Conservation (phyloP, 2,329 filamentous ascomycete genomes). For the Mycosphaerella arachidis region DNA sequence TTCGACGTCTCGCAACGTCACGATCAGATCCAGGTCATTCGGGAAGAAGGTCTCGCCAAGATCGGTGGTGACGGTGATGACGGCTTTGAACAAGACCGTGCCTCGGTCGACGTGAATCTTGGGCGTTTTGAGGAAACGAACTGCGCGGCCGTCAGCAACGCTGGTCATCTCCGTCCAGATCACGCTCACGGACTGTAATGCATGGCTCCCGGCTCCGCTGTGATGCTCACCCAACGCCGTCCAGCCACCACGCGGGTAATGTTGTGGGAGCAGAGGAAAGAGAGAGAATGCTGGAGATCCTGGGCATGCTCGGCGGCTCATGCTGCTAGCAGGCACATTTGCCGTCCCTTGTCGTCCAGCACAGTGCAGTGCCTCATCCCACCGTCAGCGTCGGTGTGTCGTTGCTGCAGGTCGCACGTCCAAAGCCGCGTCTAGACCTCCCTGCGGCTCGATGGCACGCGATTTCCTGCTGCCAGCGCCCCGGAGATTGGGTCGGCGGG, state of each 20-base stretch:
- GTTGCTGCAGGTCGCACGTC: background rate
- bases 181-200: background rate
- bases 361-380: no score
- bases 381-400: no score
- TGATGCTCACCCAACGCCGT: background rate
- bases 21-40: slow-evolving; percentile 42
- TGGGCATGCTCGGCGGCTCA: background rate
- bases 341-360: background rate
- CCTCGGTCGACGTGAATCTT: slow-evolving; percentile 41
- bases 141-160: slow-evolving; percentile 13
- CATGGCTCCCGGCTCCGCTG: background rate
- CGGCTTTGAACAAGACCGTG: slow-evolving; percentile 43
- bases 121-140: slow-evolving; percentile 65
- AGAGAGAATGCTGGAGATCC: background rate
- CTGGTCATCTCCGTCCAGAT: background rate
- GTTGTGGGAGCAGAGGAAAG: background rate
- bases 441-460: background rate
- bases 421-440: background rate
- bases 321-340: background rate
- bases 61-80: slow-evolving; percentile 65
- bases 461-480: background rate
- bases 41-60: slow-evolving; percentile 61
- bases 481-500: no score
- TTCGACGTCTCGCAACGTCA: slow-evolving; percentile 33
- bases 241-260: background rate